Base-by-base conservation (phyloP, 306 rosid species). In the Cucumis melo region DNA sequence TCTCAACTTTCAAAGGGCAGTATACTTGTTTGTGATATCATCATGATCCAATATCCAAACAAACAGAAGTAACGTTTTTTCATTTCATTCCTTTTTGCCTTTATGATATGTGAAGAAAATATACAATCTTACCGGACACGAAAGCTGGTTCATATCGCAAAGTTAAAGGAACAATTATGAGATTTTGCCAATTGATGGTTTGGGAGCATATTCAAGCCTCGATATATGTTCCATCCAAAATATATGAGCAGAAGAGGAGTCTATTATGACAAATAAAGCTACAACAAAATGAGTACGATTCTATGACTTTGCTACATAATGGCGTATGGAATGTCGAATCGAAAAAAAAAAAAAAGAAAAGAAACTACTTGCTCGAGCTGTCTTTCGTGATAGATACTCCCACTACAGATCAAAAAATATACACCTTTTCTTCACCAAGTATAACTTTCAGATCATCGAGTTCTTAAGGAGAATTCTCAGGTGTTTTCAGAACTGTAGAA, bases 391-490 rank as follows among this genome's bases (percentile, higher is more conserved):
- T 19, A 51, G 71, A 71, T 16, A 15, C n/a, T 51, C 55, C 55
- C 84, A 73, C 78, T 80, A 44, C 63, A 57, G 16, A 63, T 38
- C 36, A 78, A 80, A 81, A 72, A 65, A 77, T 74, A 63, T 46
- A 53, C 68, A 48, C 17, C 77, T 48, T 16, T 51, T 70, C 71
- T 63, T 63, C 27, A 34, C 67, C 32, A 46, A 72, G 29, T 54
- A 48, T 55, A 53, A 56, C 58, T 78, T 56, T 92, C 80, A 85
- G 8, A 66, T 83, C 89, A 74, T 82, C 84, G 38, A 88, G 81
- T 64, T 79, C 90, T 82, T 88, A 86, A 24, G 97, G 90, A 57
- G 96, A 92, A 77, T 92, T 92, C 77, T 92, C 96, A 2, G 97
- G 93, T 54, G 97, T 88, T 74, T 90, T 90, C 78, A 80, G 75